Evolutionary conservation across 2,329 filamentous ascomycete species (phyloP).

Genomic region (Sporothrix inflata): DNA sequence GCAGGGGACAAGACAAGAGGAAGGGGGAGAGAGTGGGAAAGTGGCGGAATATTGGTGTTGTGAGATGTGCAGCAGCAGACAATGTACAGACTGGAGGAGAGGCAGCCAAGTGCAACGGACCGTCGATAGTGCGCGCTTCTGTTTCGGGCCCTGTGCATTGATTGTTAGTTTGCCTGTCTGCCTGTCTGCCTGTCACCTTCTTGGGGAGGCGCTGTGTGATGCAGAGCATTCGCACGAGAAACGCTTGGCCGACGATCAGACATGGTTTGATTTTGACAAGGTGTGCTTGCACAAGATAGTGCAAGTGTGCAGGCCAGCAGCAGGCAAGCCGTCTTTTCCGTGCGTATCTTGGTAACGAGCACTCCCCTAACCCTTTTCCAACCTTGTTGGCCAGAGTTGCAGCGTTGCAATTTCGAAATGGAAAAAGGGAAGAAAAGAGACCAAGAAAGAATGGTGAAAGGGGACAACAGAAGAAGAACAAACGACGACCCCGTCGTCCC

Average conservation of each 20-base stretch:
- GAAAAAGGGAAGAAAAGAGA: not conserved
- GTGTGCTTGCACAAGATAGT: too few species aligned
- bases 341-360: not conserved
- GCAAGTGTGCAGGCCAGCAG: not conserved
- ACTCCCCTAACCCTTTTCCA: not conserved
- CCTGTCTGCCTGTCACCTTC: not conserved
- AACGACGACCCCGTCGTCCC: not conserved
- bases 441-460: not conserved
- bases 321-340: not conserved
- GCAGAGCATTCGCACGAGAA: not conserved
- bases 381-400: slow-evolving; percentile 10
- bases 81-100: not conserved
- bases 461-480: not conserved
- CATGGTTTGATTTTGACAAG: too few species aligned
- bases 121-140: not conserved
- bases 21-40: not conserved
- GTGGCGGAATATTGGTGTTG: not conserved
- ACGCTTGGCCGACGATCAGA: slow-evolving; percentile 1
- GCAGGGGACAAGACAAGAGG: not conserved
- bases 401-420: slow-evolving; percentile 7
- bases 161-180: not conserved
- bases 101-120: not conserved
- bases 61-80: slow-evolving; percentile 15
- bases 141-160: slow-evolving; percentile 13
- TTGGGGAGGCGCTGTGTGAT: not conserved